These are phyloP conservation scores for Grifola frondosa DNA, from an alignment of 1,284 basidiomycete genomes.

Conservation along the genomic window DNA sequence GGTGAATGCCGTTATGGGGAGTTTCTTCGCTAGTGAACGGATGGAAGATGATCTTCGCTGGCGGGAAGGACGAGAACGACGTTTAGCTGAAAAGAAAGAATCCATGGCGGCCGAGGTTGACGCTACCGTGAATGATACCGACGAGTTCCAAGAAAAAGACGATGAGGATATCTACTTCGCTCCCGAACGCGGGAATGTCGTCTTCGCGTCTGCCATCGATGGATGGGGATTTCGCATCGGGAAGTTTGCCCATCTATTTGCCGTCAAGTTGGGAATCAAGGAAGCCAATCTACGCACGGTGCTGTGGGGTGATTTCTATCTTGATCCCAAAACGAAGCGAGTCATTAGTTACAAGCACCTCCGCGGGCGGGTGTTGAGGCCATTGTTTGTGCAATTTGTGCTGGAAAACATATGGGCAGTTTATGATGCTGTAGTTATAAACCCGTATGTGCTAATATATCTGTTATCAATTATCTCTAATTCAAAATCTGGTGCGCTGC, in stretches of 20 bases:
- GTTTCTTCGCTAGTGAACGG: conserved; percentile 93
- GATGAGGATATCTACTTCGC: conserved; percentile 99
- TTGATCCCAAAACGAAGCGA: conserved; percentile 95
- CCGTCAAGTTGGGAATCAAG: conserved; percentile 88
- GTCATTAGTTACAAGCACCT: conserved; percentile 92
- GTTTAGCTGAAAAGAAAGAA: conserved; percentile 74
- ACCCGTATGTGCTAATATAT: conserved; percentile 66
- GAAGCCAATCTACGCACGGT: conserved; percentile 86
- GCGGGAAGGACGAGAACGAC: conserved; percentile 87
- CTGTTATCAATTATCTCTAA: conserved; percentile 3
- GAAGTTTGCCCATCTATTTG: conserved; percentile 93
- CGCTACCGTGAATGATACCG: conserved; percentile 52
- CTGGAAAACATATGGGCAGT: conserved; percentile 98
- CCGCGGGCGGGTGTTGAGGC: conserved; percentile 84
- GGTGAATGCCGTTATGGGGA: conserved; percentile 97
- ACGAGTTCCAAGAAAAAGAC: conserved; percentile 88
- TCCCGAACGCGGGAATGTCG: conserved; percentile 93
- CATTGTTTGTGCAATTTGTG: conserved; percentile 98
- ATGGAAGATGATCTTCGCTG: conserved; percentile 97
- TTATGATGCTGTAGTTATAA: conserved; percentile 84
- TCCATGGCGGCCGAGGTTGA: conserved; percentile 66
- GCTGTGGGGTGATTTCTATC: conserved; percentile 97
- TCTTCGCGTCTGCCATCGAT: conserved; percentile 96
- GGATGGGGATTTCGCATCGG: conserved; percentile 97
- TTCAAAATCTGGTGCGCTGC: not conserved